Evolutionary conservation across 2,329 filamentous ascomycete species (phyloP).

Genomic region (Trematosphaeria pertusa): DNA sequence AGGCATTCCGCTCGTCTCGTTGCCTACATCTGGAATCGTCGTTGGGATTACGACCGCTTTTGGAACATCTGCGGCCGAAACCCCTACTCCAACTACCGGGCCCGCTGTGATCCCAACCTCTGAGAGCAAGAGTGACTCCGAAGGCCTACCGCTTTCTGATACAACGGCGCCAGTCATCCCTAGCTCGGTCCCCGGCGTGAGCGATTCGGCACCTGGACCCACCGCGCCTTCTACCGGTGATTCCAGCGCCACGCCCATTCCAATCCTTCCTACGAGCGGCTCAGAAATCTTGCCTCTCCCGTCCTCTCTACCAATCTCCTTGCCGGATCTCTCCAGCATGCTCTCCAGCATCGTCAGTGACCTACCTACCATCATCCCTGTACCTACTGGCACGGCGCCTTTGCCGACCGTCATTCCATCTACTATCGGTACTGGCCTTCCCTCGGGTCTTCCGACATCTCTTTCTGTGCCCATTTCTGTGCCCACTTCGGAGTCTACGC

Average conservation of each 20-base stretch:
- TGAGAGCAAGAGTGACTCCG: constrained; percentile 13
- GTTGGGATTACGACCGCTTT: constrained; percentile 47
- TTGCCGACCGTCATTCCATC: too few species aligned
- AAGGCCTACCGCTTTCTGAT: constrained; percentile 4
- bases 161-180: constrained; percentile 5
- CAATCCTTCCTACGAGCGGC: constrained; percentile 5
- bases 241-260: constrained; percentile 1
- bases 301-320: too few species aligned
- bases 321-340: constrained; percentile 19
- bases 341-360: constrained; percentile 15
- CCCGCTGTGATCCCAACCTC: constrained; percentile 31
- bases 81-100: constrained; percentile 23
- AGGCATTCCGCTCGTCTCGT: constrained; percentile 4
- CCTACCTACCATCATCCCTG: constrained; percentile 11
- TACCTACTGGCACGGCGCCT: too few species aligned
- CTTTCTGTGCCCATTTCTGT: too few species aligned
- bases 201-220: constrained; percentile 21
- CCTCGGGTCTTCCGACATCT: too few species aligned
- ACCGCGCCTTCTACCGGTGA: constrained; percentile 20
- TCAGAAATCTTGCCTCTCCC: too few species aligned
- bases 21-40: constrained; percentile 32
- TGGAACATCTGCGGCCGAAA: constrained; percentile 25
- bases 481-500: too few species aligned
- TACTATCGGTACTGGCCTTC: too few species aligned
- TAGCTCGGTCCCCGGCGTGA: constrained; percentile 3